These are phyloP conservation scores for Rhizopus arrhizus DNA, from an alignment of 371 early-diverging fungal species.

Conservation along the genomic window DNA sequence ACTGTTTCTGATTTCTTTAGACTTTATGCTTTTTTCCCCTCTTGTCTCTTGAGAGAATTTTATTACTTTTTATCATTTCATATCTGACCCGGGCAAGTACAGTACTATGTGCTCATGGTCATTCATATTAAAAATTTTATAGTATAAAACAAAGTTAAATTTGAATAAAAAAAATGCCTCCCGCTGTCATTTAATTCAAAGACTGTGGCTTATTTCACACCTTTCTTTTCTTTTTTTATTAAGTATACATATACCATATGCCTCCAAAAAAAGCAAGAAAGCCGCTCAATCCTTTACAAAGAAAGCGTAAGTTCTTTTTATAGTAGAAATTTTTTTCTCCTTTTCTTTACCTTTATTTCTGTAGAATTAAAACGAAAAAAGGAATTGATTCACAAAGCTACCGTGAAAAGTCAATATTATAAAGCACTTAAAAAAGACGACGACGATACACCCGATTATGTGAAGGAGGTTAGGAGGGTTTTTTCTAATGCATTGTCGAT, in stretches of 20 bases:
- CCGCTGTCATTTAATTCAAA: no score
- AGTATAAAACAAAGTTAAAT: no score
- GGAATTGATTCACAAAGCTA: constrained; percentile 63
- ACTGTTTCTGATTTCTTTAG: no score
- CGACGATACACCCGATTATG: constrained; percentile 51
- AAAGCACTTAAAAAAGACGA: constrained; percentile 46
- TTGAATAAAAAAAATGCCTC: no score
- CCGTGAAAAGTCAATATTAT: constrained; percentile 63
- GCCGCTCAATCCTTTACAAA: constrained; percentile 33
- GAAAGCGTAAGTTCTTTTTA: constrained; percentile 22
- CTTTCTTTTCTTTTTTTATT: constrained; percentile 1
- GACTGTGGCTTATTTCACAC: neutral
- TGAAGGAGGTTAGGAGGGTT: constrained; percentile 46
- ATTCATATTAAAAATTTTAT: no score
- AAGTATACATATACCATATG: constrained; percentile 8
- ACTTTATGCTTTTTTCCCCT: no score
- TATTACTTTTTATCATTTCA: no score
- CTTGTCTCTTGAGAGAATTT: no score
- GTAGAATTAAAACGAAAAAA: constrained; percentile 59
- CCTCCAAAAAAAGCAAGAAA: constrained; percentile 28
- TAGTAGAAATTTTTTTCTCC: neutral
- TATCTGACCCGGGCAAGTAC: no score
- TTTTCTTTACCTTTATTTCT: neutral
- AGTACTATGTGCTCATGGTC: no score
- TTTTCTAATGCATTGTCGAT: no score